A percentile compares a stretch with the other conserved stretches of the same genome.
These are phyloP conservation scores for Limtongia smithiae DNA, from an alignment of 805 yeast species.

Conservation along the genomic window DNA sequence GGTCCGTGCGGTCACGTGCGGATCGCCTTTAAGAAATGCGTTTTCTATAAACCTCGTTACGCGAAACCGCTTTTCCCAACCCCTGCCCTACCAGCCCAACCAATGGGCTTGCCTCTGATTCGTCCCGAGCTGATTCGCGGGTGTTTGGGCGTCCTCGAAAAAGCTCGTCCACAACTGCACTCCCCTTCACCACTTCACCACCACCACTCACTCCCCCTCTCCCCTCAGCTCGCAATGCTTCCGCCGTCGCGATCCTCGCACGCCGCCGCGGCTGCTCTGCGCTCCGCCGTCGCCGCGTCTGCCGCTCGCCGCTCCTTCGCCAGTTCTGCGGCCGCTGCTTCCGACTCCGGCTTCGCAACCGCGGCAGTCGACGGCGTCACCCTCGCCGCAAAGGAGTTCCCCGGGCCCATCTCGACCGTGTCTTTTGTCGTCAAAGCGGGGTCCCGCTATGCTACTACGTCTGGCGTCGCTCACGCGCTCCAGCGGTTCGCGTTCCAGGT, in stretches of 20 bases:
- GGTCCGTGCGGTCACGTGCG: too few species aligned
- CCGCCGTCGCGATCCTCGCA: slow-evolving; percentile 2
- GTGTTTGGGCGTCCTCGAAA: background rate
- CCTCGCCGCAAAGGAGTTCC: slow-evolving; percentile 54
- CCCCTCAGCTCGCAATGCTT: background rate
- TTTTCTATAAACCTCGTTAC: too few species aligned
- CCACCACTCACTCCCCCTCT: background rate
- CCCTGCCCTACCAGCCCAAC: background rate
- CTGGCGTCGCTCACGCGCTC: slow-evolving; percentile 84
- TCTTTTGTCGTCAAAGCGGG: slow-evolving; percentile 85
- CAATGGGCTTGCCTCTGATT: slow-evolving; percentile 10
- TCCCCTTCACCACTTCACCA: background rate
- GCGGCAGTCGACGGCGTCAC: slow-evolving; percentile 45
- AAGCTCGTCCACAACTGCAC: background rate
- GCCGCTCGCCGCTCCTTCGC: slow-evolving; percentile 31
- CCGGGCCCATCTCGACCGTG: slow-evolving; percentile 61
- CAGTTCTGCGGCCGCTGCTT: slow-evolving; percentile 32
- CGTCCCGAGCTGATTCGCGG: slow-evolving; percentile 5
- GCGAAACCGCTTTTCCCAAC: too few species aligned
- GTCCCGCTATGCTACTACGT: slow-evolving; percentile 60
- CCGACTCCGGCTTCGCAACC: slow-evolving; percentile 34
- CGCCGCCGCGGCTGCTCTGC: slow-evolving; percentile 9
- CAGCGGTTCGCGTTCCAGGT: slow-evolving; percentile 69
- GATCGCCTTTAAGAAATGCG: too few species aligned
- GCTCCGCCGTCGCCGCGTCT: too few species aligned